Evolutionary conservation across 2,329 filamentous ascomycete genomes (phyloP).

Genomic region (Aspergillus sp.): DNA sequence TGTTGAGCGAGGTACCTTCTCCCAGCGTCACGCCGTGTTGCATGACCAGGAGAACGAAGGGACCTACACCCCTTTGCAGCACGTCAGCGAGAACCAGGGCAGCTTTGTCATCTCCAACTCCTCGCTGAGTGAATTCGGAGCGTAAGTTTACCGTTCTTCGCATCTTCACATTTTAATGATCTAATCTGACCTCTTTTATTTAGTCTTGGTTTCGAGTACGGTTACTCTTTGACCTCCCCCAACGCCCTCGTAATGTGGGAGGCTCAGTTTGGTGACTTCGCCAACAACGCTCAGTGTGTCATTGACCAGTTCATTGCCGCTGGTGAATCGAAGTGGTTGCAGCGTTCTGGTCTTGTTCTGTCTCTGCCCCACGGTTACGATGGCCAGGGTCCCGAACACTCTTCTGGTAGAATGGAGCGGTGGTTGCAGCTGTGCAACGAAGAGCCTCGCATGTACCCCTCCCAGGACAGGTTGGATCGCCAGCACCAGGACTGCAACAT

Average conservation of each 20-base stretch:
- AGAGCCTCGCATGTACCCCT: constrained; percentile 87
- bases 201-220: constrained; percentile 93
- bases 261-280: constrained; percentile 98
- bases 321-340: constrained; percentile 97
- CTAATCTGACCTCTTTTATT: constrained; percentile 45
- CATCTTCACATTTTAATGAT: neutral
- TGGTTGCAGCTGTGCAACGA: constrained; percentile 97
- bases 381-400: constrained; percentile 96
- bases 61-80: constrained; percentile 85
- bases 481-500: constrained; percentile 99
- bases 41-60: constrained; percentile 94
- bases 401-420: constrained; percentile 91
- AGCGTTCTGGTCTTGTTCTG: constrained; percentile 92
- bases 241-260: constrained; percentile 99
- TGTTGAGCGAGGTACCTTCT: constrained; percentile 98
- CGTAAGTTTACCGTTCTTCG: constrained; percentile 34
- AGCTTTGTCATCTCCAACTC: constrained; percentile 97
- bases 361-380: constrained; percentile 97
- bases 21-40: constrained; percentile 91
- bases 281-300: constrained; percentile 98
- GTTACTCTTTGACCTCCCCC: constrained; percentile 92
- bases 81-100: constrained; percentile 83
- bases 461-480: constrained; percentile 78
- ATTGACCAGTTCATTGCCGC: constrained; percentile 98
- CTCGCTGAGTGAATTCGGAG: constrained; percentile 65